Evolutionary conservation across 805 yeast genomes (phyloP).

Genomic region (Suhomyces sp.): DNA sequence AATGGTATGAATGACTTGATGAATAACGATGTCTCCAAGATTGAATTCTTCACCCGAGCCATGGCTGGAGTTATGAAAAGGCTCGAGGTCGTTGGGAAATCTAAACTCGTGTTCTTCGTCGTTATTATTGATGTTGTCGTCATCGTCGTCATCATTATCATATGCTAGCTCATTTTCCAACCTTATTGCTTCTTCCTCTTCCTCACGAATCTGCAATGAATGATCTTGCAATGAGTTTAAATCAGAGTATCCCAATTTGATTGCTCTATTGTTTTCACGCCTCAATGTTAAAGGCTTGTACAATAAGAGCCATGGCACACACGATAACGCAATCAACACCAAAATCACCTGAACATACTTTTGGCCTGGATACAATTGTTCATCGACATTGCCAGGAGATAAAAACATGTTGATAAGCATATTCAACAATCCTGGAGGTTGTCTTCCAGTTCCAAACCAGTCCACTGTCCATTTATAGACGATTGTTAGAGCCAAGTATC

Average conservation of each 20-base stretch:
- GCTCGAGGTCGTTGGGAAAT: conserved; percentile 39
- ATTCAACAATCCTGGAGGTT: conserved; percentile 90
- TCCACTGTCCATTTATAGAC: conserved; percentile 93
- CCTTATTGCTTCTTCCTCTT: conserved; percentile 25
- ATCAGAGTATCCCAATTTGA: conserved; percentile 38
- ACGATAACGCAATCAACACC: conserved; percentile 70
- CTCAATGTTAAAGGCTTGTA: conserved; percentile 77
- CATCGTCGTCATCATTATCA: conserved; percentile 20
- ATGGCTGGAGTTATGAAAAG: conserved; percentile 33
- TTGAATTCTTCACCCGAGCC: conserved; percentile 59
- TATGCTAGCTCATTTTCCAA: conserved; percentile 13
- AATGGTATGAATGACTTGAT: conserved; percentile 95
- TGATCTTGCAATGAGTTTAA: conserved; percentile 30
- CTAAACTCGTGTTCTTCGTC: conserved; percentile 19
- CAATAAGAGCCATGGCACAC: conserved; percentile 90
- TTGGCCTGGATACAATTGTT: conserved; percentile 78
- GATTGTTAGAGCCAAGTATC: conserved; percentile 81
- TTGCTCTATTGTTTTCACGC: conserved; percentile 50
- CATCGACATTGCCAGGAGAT: conserved; percentile 86
- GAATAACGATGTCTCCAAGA: conserved; percentile 93
- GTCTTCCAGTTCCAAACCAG: conserved; percentile 74
- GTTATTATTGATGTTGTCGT: conserved; percentile 13
- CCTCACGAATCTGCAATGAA: conserved; percentile 38
- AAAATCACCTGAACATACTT: conserved; percentile 68
- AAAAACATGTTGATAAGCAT: conserved; percentile 95